A percentile compares a stretch with the other conserved stretches of the same genome.
Evolutionary conservation across 192 early-diverging fungal genomes (phyloP).

Genomic region (Lunasporangiospora selenospora): DNA sequence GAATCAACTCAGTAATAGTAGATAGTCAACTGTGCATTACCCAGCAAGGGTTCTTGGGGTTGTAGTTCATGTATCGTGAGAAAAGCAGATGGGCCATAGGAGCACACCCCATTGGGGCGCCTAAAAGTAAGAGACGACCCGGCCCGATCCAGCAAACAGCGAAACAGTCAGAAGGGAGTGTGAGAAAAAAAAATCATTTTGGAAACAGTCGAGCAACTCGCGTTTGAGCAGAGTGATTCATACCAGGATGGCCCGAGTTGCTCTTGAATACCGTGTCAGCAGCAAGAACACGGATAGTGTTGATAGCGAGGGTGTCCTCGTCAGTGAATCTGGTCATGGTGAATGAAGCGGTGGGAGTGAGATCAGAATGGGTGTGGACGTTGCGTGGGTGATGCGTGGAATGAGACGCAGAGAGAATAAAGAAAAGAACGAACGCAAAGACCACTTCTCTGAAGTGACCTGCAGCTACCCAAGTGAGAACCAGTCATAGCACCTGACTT

Average conservation of each 20-base stretch:
- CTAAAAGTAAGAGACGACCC: slow-evolving; percentile 29
- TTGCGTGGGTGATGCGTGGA: neutral
- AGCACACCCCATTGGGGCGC: slow-evolving; percentile 98
- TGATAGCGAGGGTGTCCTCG: slow-evolving; percentile 58
- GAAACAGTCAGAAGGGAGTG: neutral
- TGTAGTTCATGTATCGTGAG: slow-evolving; percentile 79
- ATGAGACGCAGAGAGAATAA: too few relatives aligned
- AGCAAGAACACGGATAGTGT: slow-evolving; percentile 90
- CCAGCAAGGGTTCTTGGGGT: slow-evolving; percentile 92
- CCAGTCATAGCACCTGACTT: too few relatives aligned
- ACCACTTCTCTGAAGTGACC: too few relatives aligned
- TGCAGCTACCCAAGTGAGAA: too few relatives aligned
- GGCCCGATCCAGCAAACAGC: neutral
- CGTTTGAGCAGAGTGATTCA: neutral
- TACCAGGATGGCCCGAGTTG: slow-evolving; percentile 94
- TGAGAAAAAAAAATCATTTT: neutral
- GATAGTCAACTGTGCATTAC: slow-evolving; percentile 58
- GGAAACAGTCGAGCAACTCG: neutral
- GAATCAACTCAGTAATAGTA: neutral
- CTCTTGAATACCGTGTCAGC: slow-evolving; percentile 89
- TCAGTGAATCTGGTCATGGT: too few relatives aligned
- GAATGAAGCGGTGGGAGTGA: too few relatives aligned
- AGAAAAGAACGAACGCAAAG: too few relatives aligned
- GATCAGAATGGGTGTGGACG: slow-evolving; percentile 6
- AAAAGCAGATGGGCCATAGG: slow-evolving; percentile 94